Percentiles rank a stretch among this genome's conserved stretches.
Conservation (phyloP, 1,139 yeast genomes). For the Candida sanyaensis region DNA sequence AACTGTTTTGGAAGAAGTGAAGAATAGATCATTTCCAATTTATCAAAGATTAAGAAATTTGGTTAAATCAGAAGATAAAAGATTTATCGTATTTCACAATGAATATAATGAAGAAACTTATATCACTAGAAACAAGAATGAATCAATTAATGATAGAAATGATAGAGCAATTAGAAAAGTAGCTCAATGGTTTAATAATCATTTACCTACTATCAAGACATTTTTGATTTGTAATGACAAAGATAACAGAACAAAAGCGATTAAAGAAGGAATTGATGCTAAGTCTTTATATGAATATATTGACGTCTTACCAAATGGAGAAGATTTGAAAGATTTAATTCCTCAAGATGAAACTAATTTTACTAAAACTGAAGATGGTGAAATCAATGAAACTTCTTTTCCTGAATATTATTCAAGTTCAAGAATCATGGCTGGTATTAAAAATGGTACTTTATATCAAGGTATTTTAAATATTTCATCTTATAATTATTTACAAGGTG, state of each 20-base stretch:
- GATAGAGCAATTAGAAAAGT: slow-evolving; percentile 86
- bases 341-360: slow-evolving; percentile 47
- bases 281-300: slow-evolving; percentile 66
- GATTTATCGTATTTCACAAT: slow-evolving; percentile 91
- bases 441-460: slow-evolving; percentile 83
- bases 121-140: slow-evolving; percentile 62
- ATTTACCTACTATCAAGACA: slow-evolving; percentile 56
- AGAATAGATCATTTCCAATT: slow-evolving; percentile 84
- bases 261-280: slow-evolving; percentile 53
- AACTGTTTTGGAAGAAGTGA: slow-evolving; percentile 90
- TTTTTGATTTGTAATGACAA: slow-evolving; percentile 79
- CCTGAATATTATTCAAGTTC: slow-evolving; percentile 81
- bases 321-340: slow-evolving; percentile 75
- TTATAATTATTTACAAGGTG: slow-evolving; percentile 88
- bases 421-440: slow-evolving; percentile 86
- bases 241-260: slow-evolving; percentile 63
- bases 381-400: slow-evolving; percentile 52
- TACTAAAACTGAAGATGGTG: slow-evolving; percentile 20
- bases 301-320: slow-evolving; percentile 71
- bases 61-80: slow-evolving; percentile 74
- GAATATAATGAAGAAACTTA: slow-evolving; percentile 80
- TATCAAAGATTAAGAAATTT: slow-evolving; percentile 81
- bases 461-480: slow-evolving; percentile 81
- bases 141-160: slow-evolving; percentile 84
- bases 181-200: slow-evolving; percentile 70